Evolutionary conservation across 768 basidiomycete species (phyloP).

Genomic region (Suillus ampliporus): DNA sequence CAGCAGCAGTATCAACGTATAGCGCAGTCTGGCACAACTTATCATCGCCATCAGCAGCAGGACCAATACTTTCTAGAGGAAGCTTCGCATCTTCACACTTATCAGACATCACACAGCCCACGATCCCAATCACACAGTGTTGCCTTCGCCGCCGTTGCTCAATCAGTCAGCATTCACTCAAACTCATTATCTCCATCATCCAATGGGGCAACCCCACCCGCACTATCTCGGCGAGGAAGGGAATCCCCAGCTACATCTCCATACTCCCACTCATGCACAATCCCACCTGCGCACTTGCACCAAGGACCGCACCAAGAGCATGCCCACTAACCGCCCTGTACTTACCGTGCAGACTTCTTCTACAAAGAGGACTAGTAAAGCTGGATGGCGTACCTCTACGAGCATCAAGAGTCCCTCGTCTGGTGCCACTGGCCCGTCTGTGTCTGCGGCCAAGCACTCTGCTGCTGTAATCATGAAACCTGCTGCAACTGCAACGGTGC

Average conservation of each 20-base stretch:
- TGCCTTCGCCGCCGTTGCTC: slow-evolving; percentile 41
- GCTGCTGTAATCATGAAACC: background rate
- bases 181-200: slow-evolving; percentile 40
- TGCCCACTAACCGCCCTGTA: slow-evolving; percentile 55
- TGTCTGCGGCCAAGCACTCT: background rate
- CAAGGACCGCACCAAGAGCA: slow-evolving; percentile 27
- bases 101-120: slow-evolving; percentile 43
- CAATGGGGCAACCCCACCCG: slow-evolving; percentile 39
- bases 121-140: slow-evolving; percentile 28
- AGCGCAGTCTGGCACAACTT: slow-evolving; percentile 40
- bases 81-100: slow-evolving; percentile 37
- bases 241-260: slow-evolving; percentile 47
- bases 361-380: background rate
- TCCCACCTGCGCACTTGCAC: slow-evolving; percentile 57
- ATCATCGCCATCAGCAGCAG: slow-evolving; percentile 34
- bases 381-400: background rate
- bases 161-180: slow-evolving; percentile 37
- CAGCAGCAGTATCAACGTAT: slow-evolving; percentile 44
- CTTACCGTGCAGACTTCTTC: slow-evolving; percentile 65
- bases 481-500: slow-evolving; percentile 43
- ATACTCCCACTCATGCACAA: slow-evolving; percentile 58
- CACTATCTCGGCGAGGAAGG: slow-evolving; percentile 42
- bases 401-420: background rate
- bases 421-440: background rate
- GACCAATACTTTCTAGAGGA: slow-evolving; percentile 35